Evolutionary conservation across 1,284 basidiomycete species (phyloP).

Genomic region (Leccinum glutinopallens): DNA sequence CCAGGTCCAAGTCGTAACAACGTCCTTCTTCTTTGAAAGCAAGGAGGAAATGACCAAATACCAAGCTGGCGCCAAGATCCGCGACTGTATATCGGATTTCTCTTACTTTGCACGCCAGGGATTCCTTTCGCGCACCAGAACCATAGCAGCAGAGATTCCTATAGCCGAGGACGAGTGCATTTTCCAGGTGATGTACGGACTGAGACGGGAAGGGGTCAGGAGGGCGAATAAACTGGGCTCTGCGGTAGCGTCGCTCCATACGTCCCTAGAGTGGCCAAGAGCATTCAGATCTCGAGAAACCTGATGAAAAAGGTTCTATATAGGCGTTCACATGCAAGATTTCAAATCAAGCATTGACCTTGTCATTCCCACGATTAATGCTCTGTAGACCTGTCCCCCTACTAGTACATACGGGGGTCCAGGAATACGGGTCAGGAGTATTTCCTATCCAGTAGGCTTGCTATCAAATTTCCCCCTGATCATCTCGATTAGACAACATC

Average conservation of each 20-base stretch:
- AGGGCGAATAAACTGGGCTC: slow-evolving; percentile 19
- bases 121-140: not conserved
- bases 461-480: too few species aligned
- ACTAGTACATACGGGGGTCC: too few species aligned
- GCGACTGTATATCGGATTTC: slow-evolving; percentile 21
- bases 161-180: slow-evolving; percentile 16
- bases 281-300: slow-evolving; percentile 22
- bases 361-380: too few species aligned
- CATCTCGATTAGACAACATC: too few species aligned
- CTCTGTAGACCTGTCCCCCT: too few species aligned
- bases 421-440: too few species aligned
- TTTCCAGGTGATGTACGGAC: slow-evolving; percentile 19
- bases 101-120: slow-evolving; percentile 2
- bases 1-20: slow-evolving; percentile 25
- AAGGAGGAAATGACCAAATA: slow-evolving; percentile 26
- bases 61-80: slow-evolving; percentile 4
- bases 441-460: too few species aligned
- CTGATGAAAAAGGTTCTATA: slow-evolving; percentile 6
- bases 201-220: slow-evolving; percentile 27
- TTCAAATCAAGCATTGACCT: too few species aligned
- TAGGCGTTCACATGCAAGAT: too few species aligned
- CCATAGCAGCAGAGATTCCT: slow-evolving; percentile 9
- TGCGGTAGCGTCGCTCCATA: slow-evolving; percentile 26
- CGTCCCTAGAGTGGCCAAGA: slow-evolving; percentile 6
- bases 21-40: slow-evolving; percentile 20